Base-by-base conservation (phyloP, 345 rosid genomes). In the Populus nigra region DNA sequence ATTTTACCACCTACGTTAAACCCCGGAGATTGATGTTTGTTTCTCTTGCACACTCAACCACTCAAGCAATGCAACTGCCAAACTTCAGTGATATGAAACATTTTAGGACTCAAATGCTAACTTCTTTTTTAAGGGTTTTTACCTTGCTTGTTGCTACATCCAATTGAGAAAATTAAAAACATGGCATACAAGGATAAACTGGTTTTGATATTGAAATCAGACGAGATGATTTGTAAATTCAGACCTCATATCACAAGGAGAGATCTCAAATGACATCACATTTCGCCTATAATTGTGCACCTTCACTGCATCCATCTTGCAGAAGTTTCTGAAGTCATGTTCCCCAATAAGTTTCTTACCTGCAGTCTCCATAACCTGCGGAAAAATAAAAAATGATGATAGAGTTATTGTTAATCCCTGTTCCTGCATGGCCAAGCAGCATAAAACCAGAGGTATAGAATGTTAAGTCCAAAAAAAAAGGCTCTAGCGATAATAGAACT, bases 281-380 rank as follows among this genome's bases (percentile, higher is more conserved):
- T 81, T 80, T 27, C 96, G 91, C 74, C 81, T 86, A 78, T 90
- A 93, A 84, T 86, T 85, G 83, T 93, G 98, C 63, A 93, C 97
- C 79, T 95, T 93, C 71, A 83, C 88, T 22, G 93, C 99, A 81
- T 95, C 99, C 98, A 93, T 93, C 92, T 95, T 93, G 78, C 99
- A 93, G 65, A 95, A 95, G 85, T 92, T 95, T 71, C 93, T 87
- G 89, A 93, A 95, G 82, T 95, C 96, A 76, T 95, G 98, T 68
- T 92, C 96, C 71, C 98, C 98, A 10, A 95, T 59, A 71, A 95
- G 88, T 84, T 91, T 95, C 84, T 89, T 87, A 27, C 94, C 91
- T 5, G 94, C 98, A 77, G 73, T 84, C 86, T 89, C 93, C 98
- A 95, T 95, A 78, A 86, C 90, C 97, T 93, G 77, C 68, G 53